Conservation (phyloP, 2,329 filamentous ascomycete genomes). For the Calonectria crousiana region DNA sequence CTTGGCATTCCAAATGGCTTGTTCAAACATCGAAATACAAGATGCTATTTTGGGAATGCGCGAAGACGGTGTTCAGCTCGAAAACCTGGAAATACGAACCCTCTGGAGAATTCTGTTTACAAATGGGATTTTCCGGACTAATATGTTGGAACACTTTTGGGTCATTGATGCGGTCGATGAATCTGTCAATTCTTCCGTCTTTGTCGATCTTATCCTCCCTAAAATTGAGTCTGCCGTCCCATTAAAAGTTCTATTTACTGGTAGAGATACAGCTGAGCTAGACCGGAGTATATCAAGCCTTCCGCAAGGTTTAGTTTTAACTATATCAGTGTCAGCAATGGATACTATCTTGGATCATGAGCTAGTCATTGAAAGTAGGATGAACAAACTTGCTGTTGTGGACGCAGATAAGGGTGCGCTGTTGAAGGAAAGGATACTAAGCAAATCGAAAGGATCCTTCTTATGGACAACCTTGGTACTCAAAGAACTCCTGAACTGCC, state of each 20-base stretch:
- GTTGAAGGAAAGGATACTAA: constrained; percentile 46
- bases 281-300: constrained; percentile 23
- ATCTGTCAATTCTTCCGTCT: constrained; percentile 29
- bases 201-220: constrained; percentile 45
- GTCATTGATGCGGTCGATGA: constrained; percentile 36
- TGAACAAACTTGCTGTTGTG: not conserved
- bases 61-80: constrained; percentile 48
- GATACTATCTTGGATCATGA: constrained; percentile 34
- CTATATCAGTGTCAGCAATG: constrained; percentile 14
- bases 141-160: constrained; percentile 47
- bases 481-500: constrained; percentile 42
- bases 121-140: constrained; percentile 20
- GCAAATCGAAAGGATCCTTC: constrained; percentile 52
- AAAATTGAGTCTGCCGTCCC: constrained; percentile 29
- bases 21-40: constrained; percentile 32
- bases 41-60: constrained; percentile 40
- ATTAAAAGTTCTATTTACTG: constrained; percentile 45
- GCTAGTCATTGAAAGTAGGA: constrained; percentile 23
- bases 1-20: constrained; percentile 48
- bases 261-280: constrained; percentile 42
- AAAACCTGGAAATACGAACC: constrained; percentile 45
- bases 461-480: constrained; percentile 52
- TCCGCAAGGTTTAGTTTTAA: constrained; percentile 1
- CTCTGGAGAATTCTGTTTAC: constrained; percentile 34
- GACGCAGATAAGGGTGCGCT: constrained; percentile 31